Percentiles rank a stretch among this genome's conserved stretches.
phyloP scores from a whole-genome alignment of 164 flowering plant species.

The Sextonia rubra region DNA sequence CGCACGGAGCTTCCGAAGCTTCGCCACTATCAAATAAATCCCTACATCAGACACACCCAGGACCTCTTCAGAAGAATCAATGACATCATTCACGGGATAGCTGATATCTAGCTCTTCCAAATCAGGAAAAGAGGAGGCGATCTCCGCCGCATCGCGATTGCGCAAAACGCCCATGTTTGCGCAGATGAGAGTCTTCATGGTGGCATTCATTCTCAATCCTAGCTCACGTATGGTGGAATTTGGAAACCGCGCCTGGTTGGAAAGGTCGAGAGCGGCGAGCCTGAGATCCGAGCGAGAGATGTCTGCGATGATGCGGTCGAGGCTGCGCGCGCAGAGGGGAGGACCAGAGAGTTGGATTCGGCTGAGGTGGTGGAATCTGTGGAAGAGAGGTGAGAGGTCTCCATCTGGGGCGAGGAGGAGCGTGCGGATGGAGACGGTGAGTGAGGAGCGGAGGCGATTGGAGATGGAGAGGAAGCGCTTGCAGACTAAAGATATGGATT shows the following conservation, averaged over 20 bases:
- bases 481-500: conserved; percentile 44
- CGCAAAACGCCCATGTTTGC: conserved; percentile 16
- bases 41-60: conserved; percentile 39
- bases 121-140: conserved; percentile 30
- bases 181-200: conserved; percentile 36
- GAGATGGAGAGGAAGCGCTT: conserved; percentile 44
- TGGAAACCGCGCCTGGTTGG: conserved; percentile 35
- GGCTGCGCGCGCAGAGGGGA: conserved; percentile 7
- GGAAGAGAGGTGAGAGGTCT: conserved; percentile 22
- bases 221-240: conserved; percentile 17
- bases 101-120: conserved; percentile 59
- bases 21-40: conserved; percentile 26
- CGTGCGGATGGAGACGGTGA: conserved; percentile 30
- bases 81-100: conserved; percentile 23
- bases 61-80: background rate
- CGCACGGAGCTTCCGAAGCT: conserved; percentile 25
- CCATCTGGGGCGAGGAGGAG: conserved; percentile 3
- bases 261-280: conserved; percentile 37
- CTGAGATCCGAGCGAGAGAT: conserved; percentile 26
- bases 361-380: conserved; percentile 39
- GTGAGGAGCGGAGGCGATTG: conserved; percentile 32
- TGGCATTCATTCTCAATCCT: conserved; percentile 18
- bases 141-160: conserved; percentile 30
- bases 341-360: conserved; percentile 19
- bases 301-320: conserved; percentile 23